Evolutionary conservation across 306 rosid genomes (phyloP), one percentile per base, ranked within the genome.

Genomic region (Heteromeles arbutifolia): DNA sequence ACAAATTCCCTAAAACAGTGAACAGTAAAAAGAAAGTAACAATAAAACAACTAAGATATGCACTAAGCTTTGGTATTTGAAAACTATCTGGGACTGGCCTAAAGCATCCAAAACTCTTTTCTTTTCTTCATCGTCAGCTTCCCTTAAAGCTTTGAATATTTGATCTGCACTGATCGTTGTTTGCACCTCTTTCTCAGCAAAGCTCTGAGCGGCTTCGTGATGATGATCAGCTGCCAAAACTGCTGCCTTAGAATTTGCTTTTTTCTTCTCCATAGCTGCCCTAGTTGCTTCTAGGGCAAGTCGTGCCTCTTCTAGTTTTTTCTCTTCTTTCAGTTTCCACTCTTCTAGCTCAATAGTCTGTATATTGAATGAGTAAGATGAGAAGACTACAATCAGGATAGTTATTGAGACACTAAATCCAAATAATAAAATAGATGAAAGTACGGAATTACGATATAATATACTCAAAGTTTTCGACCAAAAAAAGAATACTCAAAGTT

Each of bases 61-160:
- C 72, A 78, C 72, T 66, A 70, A 73, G 80, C 82, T 74, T 73
- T 77, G 88, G 72, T 52, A 79, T 43, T 79, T 79, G 67, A 77
- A 64, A 62, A 78, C 31, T 24, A 50, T 0, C 13, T 29, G 77
- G 65, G 72, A 79, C 28, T 74, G 80, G 19, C 79, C 34, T 24
- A 82, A 65, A 65, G 78, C 79, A 64, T 74, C 77, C 37, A 67
- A 25, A 34, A 74, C 29, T 67, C 52, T 48, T 3, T 24, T 43
- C 41, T 64, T 70, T 28, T 77, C 67, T 43, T 77, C 71, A 65
- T 34, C 15, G 22, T 21, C 7, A 57, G 69, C 29, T n/a, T 83
- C 74, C 15, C 50, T 69, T 63, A 56, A 21, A 37, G 77, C 74
- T 70, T 26, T 70, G 45, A 65, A 65, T 11, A 57, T 19, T 61